Conservation (phyloP, 140 eudicot genomes). For the Oenanthe javanica region DNA sequence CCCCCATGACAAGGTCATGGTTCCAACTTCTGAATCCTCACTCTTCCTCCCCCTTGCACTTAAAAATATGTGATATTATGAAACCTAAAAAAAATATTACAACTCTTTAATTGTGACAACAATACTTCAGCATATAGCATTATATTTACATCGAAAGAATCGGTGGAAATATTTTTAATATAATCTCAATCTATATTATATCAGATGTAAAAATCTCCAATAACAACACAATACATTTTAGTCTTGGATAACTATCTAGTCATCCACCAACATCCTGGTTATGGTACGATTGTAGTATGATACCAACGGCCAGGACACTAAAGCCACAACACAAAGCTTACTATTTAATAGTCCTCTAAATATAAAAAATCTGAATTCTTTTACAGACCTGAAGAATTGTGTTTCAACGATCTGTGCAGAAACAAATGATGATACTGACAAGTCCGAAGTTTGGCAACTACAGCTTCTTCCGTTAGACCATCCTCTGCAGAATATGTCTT, state of each 20-base stretch:
- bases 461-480: constrained; percentile 89
- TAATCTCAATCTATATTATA: neutral
- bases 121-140: neutral
- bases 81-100: neutral
- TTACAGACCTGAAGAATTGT: constrained; percentile 68
- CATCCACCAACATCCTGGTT: neutral
- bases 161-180: no score
- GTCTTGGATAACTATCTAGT: neutral
- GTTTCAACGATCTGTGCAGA: constrained; percentile 72
- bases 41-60: neutral
- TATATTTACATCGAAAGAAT: no score
- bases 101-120: neutral
- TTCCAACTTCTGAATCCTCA: neutral
- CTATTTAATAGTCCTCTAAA: neutral
- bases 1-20: neutral
- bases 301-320: neutral
- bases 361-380: neutral
- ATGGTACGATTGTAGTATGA: neutral
- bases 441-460: constrained; percentile 91
- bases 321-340: neutral
- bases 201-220: neutral
- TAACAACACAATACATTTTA: neutral
- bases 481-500: constrained; percentile 83
- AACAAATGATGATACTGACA: constrained; percentile 86
- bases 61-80: neutral